Evolutionary conservation across 2,329 filamentous ascomycete species (phyloP), one percentile per base, ranked within the genome.

Genomic region (Boeremia exigua): DNA sequence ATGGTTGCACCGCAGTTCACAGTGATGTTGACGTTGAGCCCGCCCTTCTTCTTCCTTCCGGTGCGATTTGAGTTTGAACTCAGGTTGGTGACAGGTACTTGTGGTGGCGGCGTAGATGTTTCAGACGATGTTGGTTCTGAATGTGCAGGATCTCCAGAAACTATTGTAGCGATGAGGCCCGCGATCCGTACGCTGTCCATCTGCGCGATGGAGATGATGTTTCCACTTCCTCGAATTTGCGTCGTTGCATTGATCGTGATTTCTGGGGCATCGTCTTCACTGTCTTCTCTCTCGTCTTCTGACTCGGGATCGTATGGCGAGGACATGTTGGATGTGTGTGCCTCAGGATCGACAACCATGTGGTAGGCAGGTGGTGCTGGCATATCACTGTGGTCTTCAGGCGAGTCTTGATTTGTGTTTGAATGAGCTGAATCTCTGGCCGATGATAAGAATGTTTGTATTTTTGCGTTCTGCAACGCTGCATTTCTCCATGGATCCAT

Each of bases 1-100:
- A 75, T 63, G 10, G 71, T 75, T 28, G 69, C 67, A 51, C 70
- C 71, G 48, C 72, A 75, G 48, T 73, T 71, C 14, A 75, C 57
- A 1, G 66, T 73, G 52, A 75, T 70, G 55, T 69, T 69, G 42
- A 73, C 50, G 23, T 62, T 72, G 3, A 59, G 55, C 1, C 46
- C 57, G 2, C 50, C 43, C 17, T 60, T 62, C 19, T 49, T 52
- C 7, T 44, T 48, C 3, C 54, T 47, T 29, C 57, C 56, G 3
- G 56, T 60, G 11, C 54, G 48, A 4, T 28, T 50, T 30, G 38
- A 48, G 27, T 28, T 50, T 30, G 38, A 48, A 23, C 43, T 49
- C 14, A 47, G 56, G 17, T 11, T 43, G 32, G 56, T 50, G 17
- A 49, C 27, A 1, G 43, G 58, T 23, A 29, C 44, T 44, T 53